Evolutionary conservation across 805 yeast species (phyloP).

Genomic region (Kodamaea restingae): DNA sequence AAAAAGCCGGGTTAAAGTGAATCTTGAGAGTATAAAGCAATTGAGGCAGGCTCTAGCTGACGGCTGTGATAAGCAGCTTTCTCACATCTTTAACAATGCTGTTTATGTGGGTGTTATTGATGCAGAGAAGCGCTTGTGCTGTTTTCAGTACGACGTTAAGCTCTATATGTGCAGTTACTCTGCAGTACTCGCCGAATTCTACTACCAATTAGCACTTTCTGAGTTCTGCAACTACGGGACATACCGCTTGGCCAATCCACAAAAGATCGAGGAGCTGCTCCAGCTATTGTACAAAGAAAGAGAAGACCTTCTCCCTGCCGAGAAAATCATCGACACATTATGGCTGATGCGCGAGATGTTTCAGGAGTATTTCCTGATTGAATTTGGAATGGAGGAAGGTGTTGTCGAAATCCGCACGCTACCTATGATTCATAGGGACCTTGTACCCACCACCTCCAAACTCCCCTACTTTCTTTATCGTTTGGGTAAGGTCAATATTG

Average conservation of each 20-base stretch:
- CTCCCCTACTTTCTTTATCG: constrained; percentile 64
- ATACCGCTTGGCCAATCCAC: constrained; percentile 16
- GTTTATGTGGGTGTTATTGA: constrained; percentile 84
- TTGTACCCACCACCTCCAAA: constrained; percentile 59
- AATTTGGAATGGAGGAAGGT: constrained; percentile 20
- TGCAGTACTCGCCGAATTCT: constrained; percentile 59
- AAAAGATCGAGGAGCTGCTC: constrained; percentile 32
- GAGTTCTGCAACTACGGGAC: constrained; percentile 82
- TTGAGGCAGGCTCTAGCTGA: constrained; percentile 50
- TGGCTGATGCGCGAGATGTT: constrained; percentile 69
- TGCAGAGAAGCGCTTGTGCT: constrained; percentile 59
- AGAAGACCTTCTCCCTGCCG: constrained; percentile 11
- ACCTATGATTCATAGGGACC: constrained; percentile 66
- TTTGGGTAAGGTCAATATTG: constrained; percentile 62
- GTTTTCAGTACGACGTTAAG: constrained; percentile 81
- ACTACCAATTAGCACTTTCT: constrained; percentile 74
- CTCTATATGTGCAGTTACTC: constrained; percentile 80
- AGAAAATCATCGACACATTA: constrained; percentile 16
- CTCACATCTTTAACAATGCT: constrained; percentile 64
- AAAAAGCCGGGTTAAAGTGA: constrained; percentile 34
- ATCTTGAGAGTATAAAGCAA: constrained; percentile 54
- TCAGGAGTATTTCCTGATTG: constrained; percentile 68
- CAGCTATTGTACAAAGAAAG: constrained; percentile 29
- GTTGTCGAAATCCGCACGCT: constrained; percentile 37
- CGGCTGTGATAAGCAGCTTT: constrained; percentile 48